Evolutionary conservation across 2,329 filamentous ascomycete genomes (phyloP), one percentile per base, ranked within the genome.

Genomic region (Kalaharituber pfeilii): DNA sequence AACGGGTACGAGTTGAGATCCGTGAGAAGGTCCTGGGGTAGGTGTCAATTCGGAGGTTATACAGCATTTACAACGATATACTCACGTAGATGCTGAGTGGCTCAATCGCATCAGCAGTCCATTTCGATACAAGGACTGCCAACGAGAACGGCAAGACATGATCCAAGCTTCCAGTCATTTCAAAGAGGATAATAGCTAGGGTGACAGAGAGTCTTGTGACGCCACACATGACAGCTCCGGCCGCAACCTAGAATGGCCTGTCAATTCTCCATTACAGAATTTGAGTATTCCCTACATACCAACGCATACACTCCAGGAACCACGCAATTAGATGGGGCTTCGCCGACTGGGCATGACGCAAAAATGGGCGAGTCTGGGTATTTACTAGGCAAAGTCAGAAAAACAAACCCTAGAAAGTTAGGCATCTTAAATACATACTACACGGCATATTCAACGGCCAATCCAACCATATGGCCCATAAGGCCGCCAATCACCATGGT

Each of bases 1-100:
- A 93, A 95, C 0, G 91, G 91, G 61, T 96, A 98, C 2, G 86
- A 84, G 68, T 98, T 96, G 83, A 98, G 89, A 66, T 91, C 87
- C 0, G 88, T 96, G 18, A 96, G 73, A 9, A 96, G 77, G 66
- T 96, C 91, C 79, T 84, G 62, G n/a, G 13, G 30, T 36, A 9
- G n/a, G 30, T 36, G n/a, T 9, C n/a, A 9, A 36, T n/a, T 36
- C 2, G 53, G 36, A 45, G 8, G 39, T 52, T 18, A 39, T 9
- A 49, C 15, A 26, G n/a, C 18, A 27, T 11, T 28, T n/a, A 50
- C 15, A 3, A 54, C 50, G 47, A 15, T 8, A 8, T 7, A 70
- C 78, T 70, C 69, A 82, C 80, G 66, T 95, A 96, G 58, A 98
- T 95, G 67, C 86, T 94, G 52, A 86, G 75, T 15, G 89, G 91